Conservation (phyloP, 2,329 filamentous ascomycete genomes). For the Davidsoniella eucalypti region DNA sequence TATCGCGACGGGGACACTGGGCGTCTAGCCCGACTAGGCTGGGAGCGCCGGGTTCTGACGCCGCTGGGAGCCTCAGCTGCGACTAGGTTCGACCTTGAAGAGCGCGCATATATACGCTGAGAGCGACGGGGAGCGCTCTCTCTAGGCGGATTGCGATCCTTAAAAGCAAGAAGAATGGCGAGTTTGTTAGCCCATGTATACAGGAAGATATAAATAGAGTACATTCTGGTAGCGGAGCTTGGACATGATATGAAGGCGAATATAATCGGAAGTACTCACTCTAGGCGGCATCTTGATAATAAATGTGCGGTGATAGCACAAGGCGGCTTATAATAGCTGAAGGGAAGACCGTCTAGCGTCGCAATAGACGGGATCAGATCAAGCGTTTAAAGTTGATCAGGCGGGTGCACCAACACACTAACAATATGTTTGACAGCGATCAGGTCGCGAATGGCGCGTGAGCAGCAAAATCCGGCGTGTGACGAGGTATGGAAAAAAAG, state of each 20-base stretch:
- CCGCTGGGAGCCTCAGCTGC: neutral
- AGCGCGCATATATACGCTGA: neutral
- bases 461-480: too few species aligned
- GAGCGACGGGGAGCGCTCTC: conserved; percentile 8
- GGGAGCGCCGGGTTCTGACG: neutral
- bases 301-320: neutral
- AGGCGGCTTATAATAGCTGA: neutral
- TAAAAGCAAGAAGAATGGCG: neutral
- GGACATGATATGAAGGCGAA: neutral
- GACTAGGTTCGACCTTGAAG: neutral
- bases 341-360: too few species aligned
- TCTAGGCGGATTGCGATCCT: conserved; percentile 2
- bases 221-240: neutral
- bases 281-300: neutral
- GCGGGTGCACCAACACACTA: neutral
- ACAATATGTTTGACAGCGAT: too few species aligned
- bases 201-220: neutral
- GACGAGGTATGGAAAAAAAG: neutral
- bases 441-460: too few species aligned
- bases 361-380: neutral
- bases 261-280: neutral
- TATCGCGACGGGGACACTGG: neutral
- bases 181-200: conserved; percentile 6
- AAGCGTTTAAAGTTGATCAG: neutral
- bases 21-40: neutral